Evolutionary conservation across 2,329 filamentous ascomycete genomes (phyloP), one percentile per base, ranked within the genome.

Genomic region (Fusarium poae): DNA sequence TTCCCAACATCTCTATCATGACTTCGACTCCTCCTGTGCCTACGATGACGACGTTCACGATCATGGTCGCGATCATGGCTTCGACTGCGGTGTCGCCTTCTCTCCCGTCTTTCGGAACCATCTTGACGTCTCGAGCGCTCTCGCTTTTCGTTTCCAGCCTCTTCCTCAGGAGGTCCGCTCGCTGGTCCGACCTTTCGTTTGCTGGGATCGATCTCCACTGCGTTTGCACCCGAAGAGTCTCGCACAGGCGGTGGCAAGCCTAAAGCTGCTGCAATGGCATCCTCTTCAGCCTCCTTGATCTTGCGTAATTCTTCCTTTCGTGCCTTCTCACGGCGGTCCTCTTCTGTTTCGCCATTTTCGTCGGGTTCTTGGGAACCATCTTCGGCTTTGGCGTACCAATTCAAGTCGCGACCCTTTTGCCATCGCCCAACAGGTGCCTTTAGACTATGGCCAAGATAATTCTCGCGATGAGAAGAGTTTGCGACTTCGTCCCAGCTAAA

Each of bases 401-500:
- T 84, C 11, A 91, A 80, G 57, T 89, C 87, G 62, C 89, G 89
- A 10, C 91, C 90, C 76, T 95, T 90, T 75, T 96, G 92, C 94
- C 94, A 97, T 70, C 94, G 91, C 10, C 94, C 94, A 5, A 97
- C 94, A 0, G 94, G 93, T 0, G 94, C 94, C 84, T 95, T 97
- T 61, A 97, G 82, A 62, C 92, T 96, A 82, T 97, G 94, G 53
- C 94, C 94, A 10, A 97, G 91, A 79, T 89, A 91, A 75, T 90
- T 97, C 80, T 99, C 94, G 79, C 96, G 94, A 76, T 97, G 94
- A 23, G 87, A 83, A 50, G 94, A 97, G 70, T 85, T 89, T 78
- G 95, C 91, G 76, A 99, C 95, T 72, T 97, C 94, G 70, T 95
- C 92, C 96, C 96, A 98, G 81, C 91, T 94, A 83, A 99, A 99